Conservation (phyloP, 1,284 basidiomycete genomes). For the Chalciporus sp. region DNA sequence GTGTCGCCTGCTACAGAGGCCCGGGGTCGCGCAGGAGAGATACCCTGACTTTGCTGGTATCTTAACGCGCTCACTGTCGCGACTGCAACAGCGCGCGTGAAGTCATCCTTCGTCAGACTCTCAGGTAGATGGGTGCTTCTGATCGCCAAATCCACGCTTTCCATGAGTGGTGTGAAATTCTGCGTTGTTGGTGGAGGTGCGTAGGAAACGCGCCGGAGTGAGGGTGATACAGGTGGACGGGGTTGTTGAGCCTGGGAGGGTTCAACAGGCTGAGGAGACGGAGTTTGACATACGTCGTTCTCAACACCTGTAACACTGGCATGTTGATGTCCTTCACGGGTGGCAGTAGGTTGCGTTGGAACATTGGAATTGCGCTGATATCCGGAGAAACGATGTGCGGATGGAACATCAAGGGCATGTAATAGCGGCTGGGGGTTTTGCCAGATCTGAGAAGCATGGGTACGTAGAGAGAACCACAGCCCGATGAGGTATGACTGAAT, state of each 20-base stretch:
- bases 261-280: constrained; percentile 32
- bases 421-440: constrained; percentile 92
- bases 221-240: constrained; percentile 33
- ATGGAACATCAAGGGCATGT: constrained; percentile 64
- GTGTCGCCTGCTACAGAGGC: constrained; percentile 32
- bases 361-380: constrained; percentile 50
- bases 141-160: constrained; percentile 75
- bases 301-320: constrained; percentile 42
- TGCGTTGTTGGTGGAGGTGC: constrained; percentile 45
- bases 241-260: constrained; percentile 14
- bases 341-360: constrained; percentile 26
- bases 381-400: constrained; percentile 64
- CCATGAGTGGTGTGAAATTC: constrained; percentile 69
- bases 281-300: constrained; percentile 40
- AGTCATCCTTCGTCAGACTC: constrained; percentile 81
- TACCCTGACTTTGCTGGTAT: constrained; percentile 64
- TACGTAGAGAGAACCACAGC: constrained; percentile 98
- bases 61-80: constrained; percentile 86
- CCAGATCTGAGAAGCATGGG: constrained; percentile 99
- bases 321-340: constrained; percentile 43
- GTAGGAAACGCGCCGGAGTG: constrained; percentile 58
- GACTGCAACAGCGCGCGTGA: constrained; percentile 87
- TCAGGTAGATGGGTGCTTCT: constrained; percentile 66
- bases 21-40: constrained; percentile 48
- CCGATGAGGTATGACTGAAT: constrained; percentile 93